A percentile compares a stretch with the other conserved stretches of the same genome.
These are phyloP conservation scores for Dissophora ornata DNA, from an alignment of 192 early-diverging fungal genomes.

Conservation along the genomic window DNA sequence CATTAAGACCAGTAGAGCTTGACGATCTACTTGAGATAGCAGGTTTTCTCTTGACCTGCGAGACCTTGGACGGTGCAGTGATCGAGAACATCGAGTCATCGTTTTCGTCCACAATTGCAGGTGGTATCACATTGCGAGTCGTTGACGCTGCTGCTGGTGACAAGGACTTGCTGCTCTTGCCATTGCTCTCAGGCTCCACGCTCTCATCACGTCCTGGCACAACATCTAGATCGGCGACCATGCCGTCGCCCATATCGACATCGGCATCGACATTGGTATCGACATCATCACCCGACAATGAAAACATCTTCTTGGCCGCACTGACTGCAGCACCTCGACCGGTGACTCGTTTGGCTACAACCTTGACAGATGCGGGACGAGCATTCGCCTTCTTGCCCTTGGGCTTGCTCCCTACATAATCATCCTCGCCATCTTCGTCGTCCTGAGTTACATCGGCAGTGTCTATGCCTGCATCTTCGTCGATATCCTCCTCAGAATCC, in stretches of 20 bases:
- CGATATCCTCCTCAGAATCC: constrained; percentile 15
- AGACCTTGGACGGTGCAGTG: constrained; percentile 33
- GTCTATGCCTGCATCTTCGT: background rate
- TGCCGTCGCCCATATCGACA: constrained; percentile 2
- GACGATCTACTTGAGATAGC: constrained; percentile 1
- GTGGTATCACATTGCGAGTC: constrained; percentile 7
- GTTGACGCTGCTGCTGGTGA: background rate
- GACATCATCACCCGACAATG: constrained; percentile 24
- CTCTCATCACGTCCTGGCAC: background rate
- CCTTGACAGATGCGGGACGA: background rate
- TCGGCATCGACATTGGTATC: no score
- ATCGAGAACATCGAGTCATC: constrained; percentile 52
- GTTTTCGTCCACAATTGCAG: constrained; percentile 31
- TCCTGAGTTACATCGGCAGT: background rate
- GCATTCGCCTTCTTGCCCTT: constrained; percentile 15
- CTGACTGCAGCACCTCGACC: constrained; percentile 17
- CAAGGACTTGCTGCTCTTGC: background rate
- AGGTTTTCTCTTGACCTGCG: constrained; percentile 35
- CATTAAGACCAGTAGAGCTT: background rate
- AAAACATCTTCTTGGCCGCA: constrained; percentile 50
- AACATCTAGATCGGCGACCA: background rate
- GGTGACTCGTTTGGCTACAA: background rate
- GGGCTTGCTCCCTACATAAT: constrained; percentile 8
- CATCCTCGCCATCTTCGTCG: constrained; percentile 30
- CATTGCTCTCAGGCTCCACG: background rate